Conservation (phyloP, 306 rosid species). For the Rubus parviflorus region DNA sequence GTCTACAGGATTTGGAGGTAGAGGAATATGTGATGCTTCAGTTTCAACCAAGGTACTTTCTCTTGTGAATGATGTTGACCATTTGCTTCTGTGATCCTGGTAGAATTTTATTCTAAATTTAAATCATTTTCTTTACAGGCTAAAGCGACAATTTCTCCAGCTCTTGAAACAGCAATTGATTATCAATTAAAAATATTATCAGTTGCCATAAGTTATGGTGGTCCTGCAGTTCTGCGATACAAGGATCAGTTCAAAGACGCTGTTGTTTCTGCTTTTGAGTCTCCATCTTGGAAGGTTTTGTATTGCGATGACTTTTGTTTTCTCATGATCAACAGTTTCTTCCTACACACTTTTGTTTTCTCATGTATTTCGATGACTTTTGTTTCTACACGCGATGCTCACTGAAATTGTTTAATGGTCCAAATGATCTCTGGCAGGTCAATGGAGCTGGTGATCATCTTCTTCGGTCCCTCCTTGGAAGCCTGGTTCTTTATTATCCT, state of each 20-base stretch:
- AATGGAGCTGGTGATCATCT: constrained; percentile 98
- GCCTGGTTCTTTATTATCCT: constrained; percentile 94
- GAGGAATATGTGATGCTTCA: constrained; percentile 53
- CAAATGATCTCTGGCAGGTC: constrained; percentile 51
- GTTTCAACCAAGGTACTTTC: constrained; percentile 62
- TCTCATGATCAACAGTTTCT: constrained; percentile 15
- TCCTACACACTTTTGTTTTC: not conserved
- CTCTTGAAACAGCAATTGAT: constrained; percentile 94
- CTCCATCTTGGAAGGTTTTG: constrained; percentile 96
- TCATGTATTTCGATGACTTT: not conserved
- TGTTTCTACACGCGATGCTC: constrained; percentile 11
- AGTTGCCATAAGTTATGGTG: constrained; percentile 86
- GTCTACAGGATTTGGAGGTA: constrained; percentile 80
- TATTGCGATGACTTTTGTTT: constrained; percentile 23
- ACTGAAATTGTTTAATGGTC: constrained; percentile 11
- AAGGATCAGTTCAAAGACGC: constrained; percentile 80
- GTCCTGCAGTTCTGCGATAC: constrained; percentile 67
- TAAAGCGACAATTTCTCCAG: constrained; percentile 83
- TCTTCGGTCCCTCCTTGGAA: constrained; percentile 89
- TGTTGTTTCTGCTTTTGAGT: constrained; percentile 80
- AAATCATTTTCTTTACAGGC: constrained; percentile 53
- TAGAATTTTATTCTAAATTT: constrained; percentile 30
- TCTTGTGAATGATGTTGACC: constrained; percentile 26
- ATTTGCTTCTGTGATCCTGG: constrained; percentile 21
- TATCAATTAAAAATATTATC: constrained; percentile 87